Conservation (phyloP, 2,329 filamentous ascomycete species). For the Calonectria henricotiae region DNA sequence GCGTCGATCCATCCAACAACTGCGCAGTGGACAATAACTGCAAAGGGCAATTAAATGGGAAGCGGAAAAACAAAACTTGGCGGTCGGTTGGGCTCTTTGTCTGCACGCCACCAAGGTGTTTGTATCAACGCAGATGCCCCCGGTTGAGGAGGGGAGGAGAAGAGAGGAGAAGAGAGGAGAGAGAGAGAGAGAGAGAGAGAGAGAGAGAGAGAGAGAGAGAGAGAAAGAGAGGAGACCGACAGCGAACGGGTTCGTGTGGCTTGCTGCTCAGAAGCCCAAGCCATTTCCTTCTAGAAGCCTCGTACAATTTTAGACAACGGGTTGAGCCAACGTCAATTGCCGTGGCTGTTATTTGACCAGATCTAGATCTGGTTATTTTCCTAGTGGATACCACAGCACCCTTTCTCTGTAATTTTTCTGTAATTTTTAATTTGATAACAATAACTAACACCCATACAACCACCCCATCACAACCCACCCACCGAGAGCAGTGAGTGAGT, state of each 20-base stretch:
- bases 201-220: too few relatives aligned
- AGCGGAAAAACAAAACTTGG: slow-evolving; percentile 15
- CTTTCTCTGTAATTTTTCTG: not conserved
- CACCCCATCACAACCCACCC: too few relatives aligned
- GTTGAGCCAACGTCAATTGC: not conserved
- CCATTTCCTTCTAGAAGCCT: slow-evolving; percentile 6
- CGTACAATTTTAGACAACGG: not conserved
- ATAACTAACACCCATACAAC: too few relatives aligned
- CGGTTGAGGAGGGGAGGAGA: not conserved
- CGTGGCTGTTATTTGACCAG: not conserved
- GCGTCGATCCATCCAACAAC: not conserved
- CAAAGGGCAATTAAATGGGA: not conserved
- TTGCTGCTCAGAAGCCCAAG: slow-evolving; percentile 12
- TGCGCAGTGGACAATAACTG: not conserved
- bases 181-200: too few relatives aligned
- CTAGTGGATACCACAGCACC: not conserved
- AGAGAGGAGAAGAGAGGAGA: too few relatives aligned
- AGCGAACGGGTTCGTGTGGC: slow-evolving; percentile 9
- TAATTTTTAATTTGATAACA: not conserved
- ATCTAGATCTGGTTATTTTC: not conserved
- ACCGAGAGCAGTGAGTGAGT: not conserved
- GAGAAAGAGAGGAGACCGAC: too few relatives aligned
- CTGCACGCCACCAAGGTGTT: not conserved
- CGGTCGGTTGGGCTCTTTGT: not conserved
- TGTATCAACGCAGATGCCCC: not conserved